These are phyloP conservation scores for Carpinus viminea DNA, from an alignment of 306 rosid genomes.

Conservation along the genomic window DNA sequence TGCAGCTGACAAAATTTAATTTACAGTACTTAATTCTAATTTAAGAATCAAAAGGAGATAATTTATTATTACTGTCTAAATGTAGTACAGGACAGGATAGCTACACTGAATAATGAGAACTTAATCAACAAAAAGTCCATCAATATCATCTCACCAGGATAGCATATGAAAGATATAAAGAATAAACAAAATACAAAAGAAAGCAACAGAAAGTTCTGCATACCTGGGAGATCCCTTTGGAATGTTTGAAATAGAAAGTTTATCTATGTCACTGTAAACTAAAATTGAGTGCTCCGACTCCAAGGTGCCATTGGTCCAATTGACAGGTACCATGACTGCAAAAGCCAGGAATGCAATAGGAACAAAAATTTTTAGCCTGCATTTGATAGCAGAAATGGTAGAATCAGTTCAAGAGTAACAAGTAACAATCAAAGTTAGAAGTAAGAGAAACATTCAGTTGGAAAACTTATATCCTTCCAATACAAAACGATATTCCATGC, in stretches of 20 bases:
- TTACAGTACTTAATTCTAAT: not conserved
- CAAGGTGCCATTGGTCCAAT: constrained; percentile 87
- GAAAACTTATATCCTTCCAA: not conserved
- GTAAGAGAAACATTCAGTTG: not conserved
- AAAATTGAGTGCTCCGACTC: constrained; percentile 65
- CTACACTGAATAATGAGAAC: not conserved
- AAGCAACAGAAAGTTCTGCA: constrained; percentile 9
- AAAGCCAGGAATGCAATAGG: constrained; percentile 80
- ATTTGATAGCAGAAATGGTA: constrained; percentile 22
- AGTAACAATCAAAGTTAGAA: not conserved
- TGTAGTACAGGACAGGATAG: not conserved
- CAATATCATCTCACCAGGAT: not conserved
- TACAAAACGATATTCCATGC: not conserved
- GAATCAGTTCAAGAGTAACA: constrained; percentile 26
- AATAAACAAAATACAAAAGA: not conserved
- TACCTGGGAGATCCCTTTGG: constrained; percentile 84
- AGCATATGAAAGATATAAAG: not conserved
- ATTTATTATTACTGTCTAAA: not conserved
- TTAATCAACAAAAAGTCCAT: constrained; percentile 18
- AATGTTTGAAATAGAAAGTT: constrained; percentile 92
- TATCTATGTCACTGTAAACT: constrained; percentile 68
- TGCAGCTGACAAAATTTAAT: not conserved
- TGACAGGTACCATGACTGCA: constrained; percentile 85
- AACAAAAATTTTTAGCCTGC: constrained; percentile 91
- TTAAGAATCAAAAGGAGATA: not conserved